Evolutionary conservation across 2,329 filamentous ascomycete species (phyloP).

Genomic region (Ophiostoma angusticollis): DNA sequence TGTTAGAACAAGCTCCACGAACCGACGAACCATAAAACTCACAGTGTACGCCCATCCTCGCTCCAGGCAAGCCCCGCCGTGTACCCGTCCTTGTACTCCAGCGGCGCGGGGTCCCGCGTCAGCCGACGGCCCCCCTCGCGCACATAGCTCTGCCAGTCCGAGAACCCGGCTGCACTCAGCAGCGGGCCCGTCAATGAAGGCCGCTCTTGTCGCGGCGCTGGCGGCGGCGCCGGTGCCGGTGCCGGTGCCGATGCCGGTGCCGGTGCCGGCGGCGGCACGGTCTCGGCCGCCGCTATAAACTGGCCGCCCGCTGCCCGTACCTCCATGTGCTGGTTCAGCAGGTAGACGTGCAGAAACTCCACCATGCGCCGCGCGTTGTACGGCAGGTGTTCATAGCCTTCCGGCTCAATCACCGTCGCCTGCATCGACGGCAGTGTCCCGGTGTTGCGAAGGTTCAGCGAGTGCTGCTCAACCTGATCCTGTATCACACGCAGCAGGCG

Average conservation of each 20-base stretch:
- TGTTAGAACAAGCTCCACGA: slow-evolving; percentile 17
- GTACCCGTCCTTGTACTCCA: slow-evolving; percentile 49
- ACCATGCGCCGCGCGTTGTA: too few species aligned
- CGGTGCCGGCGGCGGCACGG: background rate
- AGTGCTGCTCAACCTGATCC: too few species aligned
- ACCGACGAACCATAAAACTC: slow-evolving; percentile 21
- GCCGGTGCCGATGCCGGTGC: background rate
- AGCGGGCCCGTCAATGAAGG: slow-evolving; percentile 15
- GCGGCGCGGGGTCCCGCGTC: slow-evolving; percentile 16
- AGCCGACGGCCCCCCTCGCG: background rate
- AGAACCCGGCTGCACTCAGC: slow-evolving; percentile 23
- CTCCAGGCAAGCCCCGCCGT: slow-evolving; percentile 52
- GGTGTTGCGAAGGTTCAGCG: too few species aligned
- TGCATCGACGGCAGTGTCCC: too few species aligned
- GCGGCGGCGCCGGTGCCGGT: background rate
- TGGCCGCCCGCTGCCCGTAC: background rate
- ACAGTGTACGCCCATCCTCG: slow-evolving; percentile 46
- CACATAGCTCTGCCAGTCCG: slow-evolving; percentile 18
- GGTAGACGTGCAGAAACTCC: too few species aligned
- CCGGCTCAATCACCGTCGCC: too few species aligned
- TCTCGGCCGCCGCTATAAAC: background rate
- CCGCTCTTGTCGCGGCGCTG: too few species aligned
- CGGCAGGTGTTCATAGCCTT: too few species aligned
- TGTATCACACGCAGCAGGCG: too few species aligned
- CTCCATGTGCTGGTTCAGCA: too few species aligned